These are phyloP conservation scores for Anisodus acutangulus DNA, from an alignment of 257 asterid species.

Conservation along the genomic window DNA sequence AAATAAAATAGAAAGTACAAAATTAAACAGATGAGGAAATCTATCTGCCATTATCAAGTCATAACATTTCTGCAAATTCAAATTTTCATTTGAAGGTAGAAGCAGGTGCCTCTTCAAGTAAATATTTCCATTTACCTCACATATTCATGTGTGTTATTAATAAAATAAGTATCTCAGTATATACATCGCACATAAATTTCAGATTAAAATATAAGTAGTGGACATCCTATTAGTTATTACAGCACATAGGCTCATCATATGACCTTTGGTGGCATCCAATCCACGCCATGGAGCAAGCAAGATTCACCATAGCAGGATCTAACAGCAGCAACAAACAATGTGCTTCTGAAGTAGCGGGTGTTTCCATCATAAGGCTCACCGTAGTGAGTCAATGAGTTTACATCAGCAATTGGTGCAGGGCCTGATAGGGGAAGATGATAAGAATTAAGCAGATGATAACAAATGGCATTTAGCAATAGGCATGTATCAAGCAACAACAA, in stretches of 20 bases:
- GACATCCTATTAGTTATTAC: constrained; percentile 1
- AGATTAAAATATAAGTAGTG: not conserved
- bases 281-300: constrained; percentile 96
- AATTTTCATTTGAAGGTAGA: not conserved
- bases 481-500: constrained; percentile 22
- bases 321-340: constrained; percentile 97
- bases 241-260: constrained; percentile 25
- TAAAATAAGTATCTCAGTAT: not conserved
- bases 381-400: constrained; percentile 86
- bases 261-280: constrained; percentile 99
- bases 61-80: not conserved
- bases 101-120: constrained; percentile 24
- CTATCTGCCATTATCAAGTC: not conserved
- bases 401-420: constrained; percentile 79
- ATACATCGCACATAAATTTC: not conserved
- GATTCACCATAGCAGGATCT: constrained; percentile 96
- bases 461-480: constrained; percentile 21
- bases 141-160: not conserved
- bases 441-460: constrained; percentile 22
- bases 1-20: not conserved
- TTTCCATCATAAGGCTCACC: constrained; percentile 98
- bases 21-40: not conserved
- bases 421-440: constrained; percentile 48
- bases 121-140: not conserved
- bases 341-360: constrained; percentile 92